Evolutionary conservation across 23 red algal species (phyloP).

Genomic region (Agarophyton chilense): DNA sequence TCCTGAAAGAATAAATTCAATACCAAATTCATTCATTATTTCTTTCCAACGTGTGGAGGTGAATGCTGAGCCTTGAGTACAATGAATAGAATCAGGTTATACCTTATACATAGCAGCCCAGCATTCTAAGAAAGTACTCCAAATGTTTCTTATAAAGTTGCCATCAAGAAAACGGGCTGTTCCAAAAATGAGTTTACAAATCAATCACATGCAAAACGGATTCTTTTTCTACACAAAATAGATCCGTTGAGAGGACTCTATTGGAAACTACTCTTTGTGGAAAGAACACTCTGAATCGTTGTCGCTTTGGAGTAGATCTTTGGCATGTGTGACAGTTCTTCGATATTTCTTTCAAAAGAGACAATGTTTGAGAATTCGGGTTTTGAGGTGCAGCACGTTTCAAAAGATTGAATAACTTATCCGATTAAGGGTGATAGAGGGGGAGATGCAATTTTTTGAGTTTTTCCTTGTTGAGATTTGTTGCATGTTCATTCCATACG

Average conservation of each 20-base stretch:
- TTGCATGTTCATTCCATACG: background rate
- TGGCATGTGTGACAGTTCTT: background rate
- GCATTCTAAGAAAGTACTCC: background rate
- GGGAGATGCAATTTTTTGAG: background rate
- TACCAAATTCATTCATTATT: background rate
- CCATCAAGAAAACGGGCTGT: background rate
- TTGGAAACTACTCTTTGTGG: background rate
- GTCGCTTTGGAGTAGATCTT: background rate
- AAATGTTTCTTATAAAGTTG: background rate
- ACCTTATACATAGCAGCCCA: background rate
- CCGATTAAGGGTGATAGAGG: conserved; percentile 21
- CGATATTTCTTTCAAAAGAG: background rate
- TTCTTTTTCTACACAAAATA: background rate
- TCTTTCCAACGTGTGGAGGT: background rate
- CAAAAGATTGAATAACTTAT: conserved; percentile 24
- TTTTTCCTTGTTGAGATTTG: background rate
- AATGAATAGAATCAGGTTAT: background rate
- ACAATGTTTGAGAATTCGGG: background rate
- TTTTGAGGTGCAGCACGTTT: no score
- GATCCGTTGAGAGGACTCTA: background rate
- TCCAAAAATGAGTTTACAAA: background rate
- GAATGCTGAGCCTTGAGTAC: background rate
- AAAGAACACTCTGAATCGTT: background rate
- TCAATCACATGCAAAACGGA: background rate
- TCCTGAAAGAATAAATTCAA: background rate